Evolutionary conservation across 495 filamentous ascomycete species (phyloP).

Genomic region (Aspergillus sparsus): DNA sequence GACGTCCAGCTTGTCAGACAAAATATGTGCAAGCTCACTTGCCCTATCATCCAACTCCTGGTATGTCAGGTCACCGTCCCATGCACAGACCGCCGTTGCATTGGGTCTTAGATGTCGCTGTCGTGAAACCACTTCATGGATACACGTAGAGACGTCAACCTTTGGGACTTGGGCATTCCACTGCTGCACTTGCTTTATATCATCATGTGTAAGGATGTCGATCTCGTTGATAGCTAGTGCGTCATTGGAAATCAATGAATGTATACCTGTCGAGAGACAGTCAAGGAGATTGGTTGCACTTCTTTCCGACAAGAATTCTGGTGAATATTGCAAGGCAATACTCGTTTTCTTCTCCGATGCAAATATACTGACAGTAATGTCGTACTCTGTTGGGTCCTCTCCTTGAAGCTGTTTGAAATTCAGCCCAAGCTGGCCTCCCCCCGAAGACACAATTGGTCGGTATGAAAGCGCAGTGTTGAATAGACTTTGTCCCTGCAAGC

Average conservation of each 20-base stretch:
- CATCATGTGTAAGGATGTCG: background rate
- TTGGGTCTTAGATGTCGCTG: conserved; percentile 6
- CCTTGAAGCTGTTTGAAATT: conserved; percentile 11
- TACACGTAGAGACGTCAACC: conserved; percentile 4
- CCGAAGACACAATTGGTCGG: conserved; percentile 6
- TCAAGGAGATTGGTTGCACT: conserved; percentile 1
- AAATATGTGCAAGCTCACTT: conserved; percentile 2
- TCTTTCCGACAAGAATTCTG: background rate
- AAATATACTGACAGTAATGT: conserved; percentile 13
- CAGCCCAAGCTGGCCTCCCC: conserved; percentile 6
- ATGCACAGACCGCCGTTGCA: conserved; percentile 10
- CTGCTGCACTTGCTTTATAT: conserved; percentile 9
- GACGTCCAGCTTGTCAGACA: background rate
- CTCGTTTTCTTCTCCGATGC: conserved; percentile 2
- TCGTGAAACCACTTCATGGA: conserved; percentile 6
- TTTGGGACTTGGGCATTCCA: conserved; percentile 10
- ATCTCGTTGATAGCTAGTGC: background rate
- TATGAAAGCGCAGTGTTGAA: conserved; percentile 22
- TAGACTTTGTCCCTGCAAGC: conserved; percentile 11
- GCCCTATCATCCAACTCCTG: conserved; percentile 12
- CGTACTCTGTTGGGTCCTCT: conserved; percentile 17
- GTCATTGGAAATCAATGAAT: background rate
- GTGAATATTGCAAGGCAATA: conserved; percentile 12
- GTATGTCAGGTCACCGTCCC: conserved; percentile 41
- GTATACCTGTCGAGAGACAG: conserved; percentile 8